These are phyloP conservation scores for Mytilinidion resinicola DNA, from an alignment of 495 filamentous ascomycete species.

Conservation along the genomic window DNA sequence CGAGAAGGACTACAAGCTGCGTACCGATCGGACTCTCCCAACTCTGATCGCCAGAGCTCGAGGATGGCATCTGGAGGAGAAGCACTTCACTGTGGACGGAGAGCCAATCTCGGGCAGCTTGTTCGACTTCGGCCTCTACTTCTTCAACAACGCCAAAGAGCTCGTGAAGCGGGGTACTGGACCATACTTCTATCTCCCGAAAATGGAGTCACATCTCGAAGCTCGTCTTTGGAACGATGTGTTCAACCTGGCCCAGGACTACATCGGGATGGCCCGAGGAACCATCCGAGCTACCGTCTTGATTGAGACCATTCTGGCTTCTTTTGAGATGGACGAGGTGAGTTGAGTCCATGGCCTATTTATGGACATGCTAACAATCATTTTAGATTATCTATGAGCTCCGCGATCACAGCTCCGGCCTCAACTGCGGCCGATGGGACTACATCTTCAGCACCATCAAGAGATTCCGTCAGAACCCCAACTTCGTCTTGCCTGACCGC, in stretches of 20 bases:
- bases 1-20: conserved; percentile 93
- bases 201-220: conserved; percentile 98
- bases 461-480: conserved; percentile 92
- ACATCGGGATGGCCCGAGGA: conserved; percentile 77
- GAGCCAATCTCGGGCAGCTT: conserved; percentile 89
- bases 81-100: conserved; percentile 93
- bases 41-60: conserved; percentile 56
- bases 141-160: conserved; percentile 97
- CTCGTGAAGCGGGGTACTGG: conserved; percentile 75
- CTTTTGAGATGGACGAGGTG: conserved; percentile 99
- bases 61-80: conserved; percentile 78
- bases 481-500: conserved; percentile 91
- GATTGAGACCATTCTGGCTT: conserved; percentile 96
- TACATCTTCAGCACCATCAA: conserved; percentile 99
- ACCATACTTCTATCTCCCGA: conserved; percentile 98
- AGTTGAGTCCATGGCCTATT: background rate
- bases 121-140: conserved; percentile 98
- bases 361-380: background rate
- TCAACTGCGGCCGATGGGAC: conserved; percentile 99
- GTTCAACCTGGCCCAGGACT: conserved; percentile 96
- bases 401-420: conserved; percentile 88
- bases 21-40: conserved; percentile 78
- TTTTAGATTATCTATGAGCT: conserved; percentile 93
- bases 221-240: conserved; percentile 98
- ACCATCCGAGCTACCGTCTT: conserved; percentile 94